Evolutionary conservation across 2,329 filamentous ascomycete species (phyloP).

Genomic region (Coniochaeta prunicola): DNA sequence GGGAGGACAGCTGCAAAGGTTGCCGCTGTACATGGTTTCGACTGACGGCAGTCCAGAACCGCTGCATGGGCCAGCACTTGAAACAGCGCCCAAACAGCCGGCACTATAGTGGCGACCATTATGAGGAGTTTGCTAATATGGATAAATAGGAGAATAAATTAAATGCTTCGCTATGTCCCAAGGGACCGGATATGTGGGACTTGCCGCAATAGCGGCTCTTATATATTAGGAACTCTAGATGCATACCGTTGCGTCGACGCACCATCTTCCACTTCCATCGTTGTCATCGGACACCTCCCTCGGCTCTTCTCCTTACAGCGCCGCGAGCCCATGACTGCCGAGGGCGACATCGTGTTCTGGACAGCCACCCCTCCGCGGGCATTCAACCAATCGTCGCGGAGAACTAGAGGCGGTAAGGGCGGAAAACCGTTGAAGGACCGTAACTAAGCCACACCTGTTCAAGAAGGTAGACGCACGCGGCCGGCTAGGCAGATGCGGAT

Average conservation of each 20-base stretch:
- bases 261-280: neutral
- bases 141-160: neutral
- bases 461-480: neutral
- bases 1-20: slow-evolving; percentile 7
- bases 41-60: neutral
- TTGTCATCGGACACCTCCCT: neutral
- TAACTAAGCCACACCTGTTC: neutral
- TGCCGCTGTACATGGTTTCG: slow-evolving; percentile 8
- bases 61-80: neutral
- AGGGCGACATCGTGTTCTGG: neutral
- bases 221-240: neutral
- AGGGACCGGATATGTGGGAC: neutral
- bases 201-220: neutral
- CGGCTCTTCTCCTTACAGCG: neutral
- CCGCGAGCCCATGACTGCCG: neutral
- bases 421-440: neutral
- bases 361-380: neutral
- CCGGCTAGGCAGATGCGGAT: neutral
- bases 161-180: neutral
- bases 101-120: neutral
- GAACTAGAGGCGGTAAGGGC: neutral
- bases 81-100: neutral
- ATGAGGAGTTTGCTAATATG: neutral
- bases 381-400: neutral
- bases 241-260: neutral